phyloP scores from a whole-genome alignment of 495 filamentous ascomycete species.

The Xylaria acuta region DNA sequence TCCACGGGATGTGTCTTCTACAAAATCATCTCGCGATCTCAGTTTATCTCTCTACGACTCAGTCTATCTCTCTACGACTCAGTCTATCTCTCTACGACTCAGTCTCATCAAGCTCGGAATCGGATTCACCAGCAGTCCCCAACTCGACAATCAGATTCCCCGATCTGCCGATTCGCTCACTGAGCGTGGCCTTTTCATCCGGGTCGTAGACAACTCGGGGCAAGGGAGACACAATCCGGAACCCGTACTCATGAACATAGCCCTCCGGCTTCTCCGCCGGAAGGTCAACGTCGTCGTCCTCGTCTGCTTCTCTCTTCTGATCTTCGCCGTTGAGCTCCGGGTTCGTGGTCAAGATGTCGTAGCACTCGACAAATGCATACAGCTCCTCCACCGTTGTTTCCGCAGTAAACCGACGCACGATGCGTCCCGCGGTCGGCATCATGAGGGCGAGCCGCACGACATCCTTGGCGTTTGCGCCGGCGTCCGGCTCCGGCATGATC shows the following conservation, averaged over 20 bases:
- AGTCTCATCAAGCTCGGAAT: constrained; percentile 27
- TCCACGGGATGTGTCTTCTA: not conserved
- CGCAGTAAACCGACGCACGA: constrained; percentile 74
- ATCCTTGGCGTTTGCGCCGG: constrained; percentile 60
- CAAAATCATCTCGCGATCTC: not conserved
- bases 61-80: not conserved
- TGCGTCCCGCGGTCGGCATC: constrained; percentile 65
- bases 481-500: constrained; percentile 70
- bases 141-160: constrained; percentile 87
- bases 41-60: not conserved
- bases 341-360: constrained; percentile 61
- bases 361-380: constrained; percentile 96
- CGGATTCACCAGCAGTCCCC: constrained; percentile 42
- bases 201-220: constrained; percentile 79
- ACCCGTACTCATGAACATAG: constrained; percentile 80
- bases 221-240: constrained; percentile 81
- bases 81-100: not conserved
- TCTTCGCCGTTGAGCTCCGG: constrained; percentile 39
- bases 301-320: constrained; percentile 38
- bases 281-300: constrained; percentile 35
- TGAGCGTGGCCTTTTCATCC: constrained; percentile 66
- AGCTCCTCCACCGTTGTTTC: constrained; percentile 79
- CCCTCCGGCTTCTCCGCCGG: constrained; percentile 60
- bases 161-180: constrained; percentile 76
- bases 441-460: constrained; percentile 82